Base-by-base conservation (phyloP, 2,329 filamentous ascomycete genomes). In the Ceratocystis destructans region DNA sequence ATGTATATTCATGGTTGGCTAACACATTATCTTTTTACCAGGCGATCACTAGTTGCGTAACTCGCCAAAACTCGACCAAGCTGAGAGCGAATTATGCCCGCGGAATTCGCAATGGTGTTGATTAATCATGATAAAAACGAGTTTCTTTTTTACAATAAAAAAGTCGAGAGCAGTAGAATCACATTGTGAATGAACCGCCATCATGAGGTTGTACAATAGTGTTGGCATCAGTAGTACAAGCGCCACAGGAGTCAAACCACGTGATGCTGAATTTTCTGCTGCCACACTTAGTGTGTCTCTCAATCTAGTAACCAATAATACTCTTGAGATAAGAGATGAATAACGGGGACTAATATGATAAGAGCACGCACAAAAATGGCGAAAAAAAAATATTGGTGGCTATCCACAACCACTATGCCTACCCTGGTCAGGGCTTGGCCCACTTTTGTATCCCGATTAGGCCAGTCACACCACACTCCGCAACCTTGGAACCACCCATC, bases 401-500 rank as follows among this genome's bases (percentile, higher is more conserved):
- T 53, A 61, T 62, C 66, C 63, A 65, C 63, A 65, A 65, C 45
- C 10, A 44, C 45, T 22, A 4, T 59, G 33, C 53, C 37, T n/a
- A 41, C 41, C 37, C 55, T 64, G 62, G 66, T 61, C 66, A 68
- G 66, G 66, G 66, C 66, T 68, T 65, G 45, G 22, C 59, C 66
- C 66, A 68, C 61, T 63, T 62, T 66, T 31, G n/a, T 62, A 41
- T 65, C 66, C 66, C 62, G 62, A 67, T 67, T 50, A 50, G 62
- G 66, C 22, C 55, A 50, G 53, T 46, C 66, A 46, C 66, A 67
- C 66, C 66, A 67, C 66, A 61, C 31, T 57, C 46, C 48, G 62
- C 20, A 22, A 50, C 41, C 45, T 53, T 53, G 15, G 28, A 46
- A 61, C 59, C 17, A 41, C 37, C 37, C 37, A 41, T 41, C 10